Base-by-base conservation (phyloP, 192 early-diverging fungal genomes). In the Coemansia sp. region DNA sequence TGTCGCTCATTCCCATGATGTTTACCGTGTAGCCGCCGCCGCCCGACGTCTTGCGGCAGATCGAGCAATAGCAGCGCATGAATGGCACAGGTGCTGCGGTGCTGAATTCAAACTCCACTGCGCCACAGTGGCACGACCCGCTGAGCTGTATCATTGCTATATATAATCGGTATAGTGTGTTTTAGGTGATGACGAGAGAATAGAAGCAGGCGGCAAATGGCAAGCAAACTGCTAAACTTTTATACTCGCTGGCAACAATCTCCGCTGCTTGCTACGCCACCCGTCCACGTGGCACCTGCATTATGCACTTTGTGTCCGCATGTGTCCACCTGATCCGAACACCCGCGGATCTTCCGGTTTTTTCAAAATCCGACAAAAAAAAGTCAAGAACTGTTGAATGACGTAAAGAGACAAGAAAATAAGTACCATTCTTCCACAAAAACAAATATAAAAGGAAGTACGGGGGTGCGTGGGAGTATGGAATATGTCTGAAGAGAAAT, bases 91-190 rank as follows among this genome's bases (percentile, higher is more conserved):
- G 83, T 22, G 85, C 82, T 20, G 76, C 38, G 50, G 77, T 82
- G 2, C 62, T 65, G 14, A 85, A 83, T 61, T 66, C 80, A 56
- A 87, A 89, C 33, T 65, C 62, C 7, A 85, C 74, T 33, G 79
- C 83, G 43, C 76, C 86, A 61, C 87, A 89, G 63, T 89, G 86
- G 63, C 87, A 89, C 14, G 86, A 86, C 10, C 86, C 87, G 58
- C 83, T 52, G 25, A 89, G 66, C 36, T 85, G 76, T 76, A 76
- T 69, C 73, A 84, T 73, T 19, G 49, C 13, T 52, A 15, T 48
- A 48, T 11, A 11, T 40, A 48, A 17, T 19, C 15, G 19, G 8
- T 19, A 48, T 48, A 20, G 45, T 22, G 45, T 22, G 29, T 29
- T 29, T 29, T 29, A 29, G 29, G 29, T 29, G 5, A 48, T 25